A percentile compares a stretch with the other conserved stretches of the same genome.
These are phyloP conservation scores for Tolypocladium cylindrosporum DNA, from an alignment of 2,329 filamentous ascomycete species.

Conservation along the genomic window DNA sequence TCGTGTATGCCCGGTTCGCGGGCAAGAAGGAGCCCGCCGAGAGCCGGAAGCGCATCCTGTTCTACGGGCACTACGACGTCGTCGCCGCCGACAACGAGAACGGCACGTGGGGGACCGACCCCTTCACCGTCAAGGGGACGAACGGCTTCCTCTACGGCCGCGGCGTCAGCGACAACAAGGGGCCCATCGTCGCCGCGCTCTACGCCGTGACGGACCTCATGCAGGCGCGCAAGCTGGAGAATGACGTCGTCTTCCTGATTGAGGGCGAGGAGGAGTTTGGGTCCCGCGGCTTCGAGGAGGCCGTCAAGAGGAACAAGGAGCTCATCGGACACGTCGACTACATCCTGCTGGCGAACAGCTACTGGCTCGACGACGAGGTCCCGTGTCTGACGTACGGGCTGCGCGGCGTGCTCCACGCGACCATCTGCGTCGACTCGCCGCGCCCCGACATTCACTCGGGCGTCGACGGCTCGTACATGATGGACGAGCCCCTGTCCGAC, in stretches of 20 bases:
- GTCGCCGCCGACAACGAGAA: conserved; percentile 79
- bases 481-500: conserved; percentile 88
- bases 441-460: conserved; percentile 89
- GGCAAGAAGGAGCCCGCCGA: conserved; percentile 58
- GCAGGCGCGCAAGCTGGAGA: conserved; percentile 71
- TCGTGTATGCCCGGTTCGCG: conserved; percentile 84
- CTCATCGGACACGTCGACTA: conserved; percentile 88
- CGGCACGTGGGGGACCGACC: conserved; percentile 77
- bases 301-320: conserved; percentile 68
- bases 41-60: conserved; percentile 75
- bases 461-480: conserved; percentile 85
- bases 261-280: conserved; percentile 96
- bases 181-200: conserved; percentile 84
- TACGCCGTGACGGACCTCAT: conserved; percentile 88
- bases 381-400: conserved; percentile 93
- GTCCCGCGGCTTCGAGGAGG: conserved; percentile 80
- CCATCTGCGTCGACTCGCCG: conserved; percentile 74
- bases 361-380: conserved; percentile 94
- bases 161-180: conserved; percentile 97
- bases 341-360: conserved; percentile 92
- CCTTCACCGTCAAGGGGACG: conserved; percentile 79
- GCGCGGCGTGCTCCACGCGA: conserved; percentile 87
- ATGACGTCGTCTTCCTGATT: conserved; percentile 87
- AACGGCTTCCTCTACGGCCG: conserved; percentile 92
- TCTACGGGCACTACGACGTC: conserved; percentile 98